phyloP scores from a whole-genome alignment of 345 rosid genomes.

The Populus deltoides region DNA sequence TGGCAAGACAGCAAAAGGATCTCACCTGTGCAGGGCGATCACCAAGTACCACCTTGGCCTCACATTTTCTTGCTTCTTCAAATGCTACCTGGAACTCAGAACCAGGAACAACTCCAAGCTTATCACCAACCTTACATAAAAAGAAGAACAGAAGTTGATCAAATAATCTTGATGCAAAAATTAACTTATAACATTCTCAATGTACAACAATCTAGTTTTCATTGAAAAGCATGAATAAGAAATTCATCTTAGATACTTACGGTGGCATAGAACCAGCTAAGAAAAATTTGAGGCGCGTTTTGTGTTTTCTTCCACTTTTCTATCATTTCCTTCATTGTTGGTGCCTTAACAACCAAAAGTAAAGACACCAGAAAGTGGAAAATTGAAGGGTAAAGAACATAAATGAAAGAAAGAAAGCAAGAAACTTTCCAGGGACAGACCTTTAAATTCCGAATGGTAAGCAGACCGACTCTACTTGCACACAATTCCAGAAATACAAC shows the following conservation, averaged over 20 bases:
- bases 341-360: slow-evolving; percentile 55
- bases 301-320: slow-evolving; percentile 90
- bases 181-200: neutral
- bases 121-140: slow-evolving; percentile 56
- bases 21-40: slow-evolving; percentile 90
- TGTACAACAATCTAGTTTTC: neutral
- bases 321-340: slow-evolving; percentile 81
- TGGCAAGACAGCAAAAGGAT: slow-evolving; percentile 10
- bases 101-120: slow-evolving; percentile 83
- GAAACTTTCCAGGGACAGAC: slow-evolving; percentile 29
- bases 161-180: neutral
- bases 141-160: neutral
- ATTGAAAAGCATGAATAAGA: neutral
- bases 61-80: slow-evolving; percentile 86
- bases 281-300: slow-evolving; percentile 76
- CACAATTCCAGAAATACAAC: slow-evolving; percentile 93
- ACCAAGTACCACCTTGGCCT: slow-evolving; percentile 78
- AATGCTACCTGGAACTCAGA: slow-evolving; percentile 88
- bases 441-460: slow-evolving; percentile 74
- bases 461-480: slow-evolving; percentile 71
- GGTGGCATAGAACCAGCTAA: slow-evolving; percentile 96
- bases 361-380: slow-evolving; percentile 10
- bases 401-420: neutral
- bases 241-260: slow-evolving; percentile 21
- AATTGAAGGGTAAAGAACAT: neutral